Conservation (phyloP, 345 rosid species). For the Leavenworthia alabamica region DNA sequence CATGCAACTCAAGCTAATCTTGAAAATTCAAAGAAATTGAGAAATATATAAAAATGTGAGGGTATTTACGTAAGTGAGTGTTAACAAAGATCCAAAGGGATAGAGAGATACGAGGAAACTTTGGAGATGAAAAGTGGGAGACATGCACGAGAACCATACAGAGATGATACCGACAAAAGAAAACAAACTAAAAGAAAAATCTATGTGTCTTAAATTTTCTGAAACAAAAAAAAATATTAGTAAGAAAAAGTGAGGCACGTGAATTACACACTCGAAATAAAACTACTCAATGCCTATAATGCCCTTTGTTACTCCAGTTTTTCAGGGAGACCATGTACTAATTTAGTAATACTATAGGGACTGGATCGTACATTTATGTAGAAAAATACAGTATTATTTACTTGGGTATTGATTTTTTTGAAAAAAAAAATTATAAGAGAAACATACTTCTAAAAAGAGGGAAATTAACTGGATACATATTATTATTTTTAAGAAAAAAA, state of each 20-base stretch:
- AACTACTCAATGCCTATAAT: slow-evolving; percentile 5
- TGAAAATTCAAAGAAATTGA: background rate
- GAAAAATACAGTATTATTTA: too few relatives aligned
- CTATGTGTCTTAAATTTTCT: background rate
- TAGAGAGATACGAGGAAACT: slow-evolving; percentile 28
- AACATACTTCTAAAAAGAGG: too few relatives aligned
- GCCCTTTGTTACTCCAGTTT: slow-evolving; percentile 9
- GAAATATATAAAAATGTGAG: background rate
- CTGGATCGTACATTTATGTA: too few relatives aligned
- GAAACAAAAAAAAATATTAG: background rate
- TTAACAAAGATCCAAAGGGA: slow-evolving; percentile 4
- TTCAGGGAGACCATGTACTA: slow-evolving; percentile 9
- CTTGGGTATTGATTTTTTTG: background rate
- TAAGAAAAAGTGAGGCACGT: slow-evolving; percentile 11
- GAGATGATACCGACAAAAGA: slow-evolving; percentile 21
- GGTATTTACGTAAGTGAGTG: background rate
- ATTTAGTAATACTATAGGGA: too few relatives aligned
- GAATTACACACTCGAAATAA: slow-evolving; percentile 8
- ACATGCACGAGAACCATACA: slow-evolving; percentile 37
- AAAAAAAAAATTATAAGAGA: too few relatives aligned
- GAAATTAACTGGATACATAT: too few relatives aligned
- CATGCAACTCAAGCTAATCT: background rate
- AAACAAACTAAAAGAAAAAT: background rate
- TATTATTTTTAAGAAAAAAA: too few relatives aligned
- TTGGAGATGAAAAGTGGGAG: slow-evolving; percentile 36